Evolutionary conservation across 306 rosid genomes (phyloP).

Genomic region (Pterocarpus santalinus): DNA sequence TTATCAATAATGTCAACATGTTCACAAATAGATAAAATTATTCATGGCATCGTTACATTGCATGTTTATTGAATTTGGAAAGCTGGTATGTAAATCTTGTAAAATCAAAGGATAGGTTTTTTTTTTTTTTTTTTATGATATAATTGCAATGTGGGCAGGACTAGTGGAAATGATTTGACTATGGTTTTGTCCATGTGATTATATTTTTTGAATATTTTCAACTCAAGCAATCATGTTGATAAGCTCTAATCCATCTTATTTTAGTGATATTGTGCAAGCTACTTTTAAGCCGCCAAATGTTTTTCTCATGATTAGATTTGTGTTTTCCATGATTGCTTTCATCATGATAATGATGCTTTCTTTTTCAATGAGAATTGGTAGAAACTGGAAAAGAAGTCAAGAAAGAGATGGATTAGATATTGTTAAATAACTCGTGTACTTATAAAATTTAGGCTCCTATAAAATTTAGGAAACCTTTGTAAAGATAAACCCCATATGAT

Average conservation of each 20-base stretch:
- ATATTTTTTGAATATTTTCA: no score
- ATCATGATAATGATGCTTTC: constrained; percentile 23
- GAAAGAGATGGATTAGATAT: background rate
- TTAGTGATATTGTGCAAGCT: constrained; percentile 57
- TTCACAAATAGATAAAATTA: background rate
- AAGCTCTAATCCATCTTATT: constrained; percentile 18
- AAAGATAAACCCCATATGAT: no score
- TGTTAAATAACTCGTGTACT: background rate
- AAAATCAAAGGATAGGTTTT: background rate
- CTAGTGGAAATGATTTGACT: no score
- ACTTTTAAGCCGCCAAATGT: constrained; percentile 73
- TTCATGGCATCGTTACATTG: background rate
- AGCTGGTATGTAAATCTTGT: background rate
- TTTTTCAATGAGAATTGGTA: constrained; percentile 9
- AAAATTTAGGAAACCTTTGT: no score
- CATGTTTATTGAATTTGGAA: no score
- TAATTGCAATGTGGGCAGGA: no score
- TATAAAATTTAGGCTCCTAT: background rate
- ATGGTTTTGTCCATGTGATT: no score
- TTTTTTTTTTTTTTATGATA: background rate
- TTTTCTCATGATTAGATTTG: constrained; percentile 37
- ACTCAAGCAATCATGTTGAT: background rate
- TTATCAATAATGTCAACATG: no score
- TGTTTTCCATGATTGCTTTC: constrained; percentile 46
- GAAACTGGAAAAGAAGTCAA: constrained; percentile 12